Conservation (phyloP, 345 rosid genomes). For the Noccaea caerulescens region DNA sequence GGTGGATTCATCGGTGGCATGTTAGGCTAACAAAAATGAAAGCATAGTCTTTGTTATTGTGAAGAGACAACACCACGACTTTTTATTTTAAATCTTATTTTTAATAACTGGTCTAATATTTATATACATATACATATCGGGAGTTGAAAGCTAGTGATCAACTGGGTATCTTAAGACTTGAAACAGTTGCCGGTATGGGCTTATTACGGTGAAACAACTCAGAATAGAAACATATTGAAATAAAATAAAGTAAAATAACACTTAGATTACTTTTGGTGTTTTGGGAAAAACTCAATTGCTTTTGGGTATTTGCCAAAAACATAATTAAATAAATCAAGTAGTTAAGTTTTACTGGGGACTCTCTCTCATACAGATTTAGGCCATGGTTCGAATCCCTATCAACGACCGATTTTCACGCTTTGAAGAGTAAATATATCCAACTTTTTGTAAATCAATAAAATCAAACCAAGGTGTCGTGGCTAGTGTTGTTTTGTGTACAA, state of each 20-base stretch:
- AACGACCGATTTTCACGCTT: no score
- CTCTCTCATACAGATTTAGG: no score
- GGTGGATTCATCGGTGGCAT: conserved; percentile 50
- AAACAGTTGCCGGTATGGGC: conserved; percentile 1
- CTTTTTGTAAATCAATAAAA: no score
- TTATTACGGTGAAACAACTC: conserved; percentile 13
- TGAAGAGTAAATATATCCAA: no score
- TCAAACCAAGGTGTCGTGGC: no score
- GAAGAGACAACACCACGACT: conserved; percentile 41
- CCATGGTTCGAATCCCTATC: no score
- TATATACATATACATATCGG: background rate
- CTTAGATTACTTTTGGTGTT: background rate
- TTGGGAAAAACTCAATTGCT: background rate
- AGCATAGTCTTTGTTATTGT: conserved; percentile 41
- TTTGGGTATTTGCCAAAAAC: background rate
- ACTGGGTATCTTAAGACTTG: conserved; percentile 18
- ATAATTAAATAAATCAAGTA: background rate
- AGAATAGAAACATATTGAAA: background rate
- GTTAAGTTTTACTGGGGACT: background rate
- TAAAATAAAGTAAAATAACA: conserved; percentile 1
- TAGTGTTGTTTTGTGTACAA: no score
- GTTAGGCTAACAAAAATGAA: conserved; percentile 38
- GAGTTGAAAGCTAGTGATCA: conserved; percentile 30
- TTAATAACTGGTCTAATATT: background rate
- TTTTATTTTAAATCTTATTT: background rate